Base-by-base conservation (phyloP, 163 green algal species). In the Chloromonas sp. region DNA sequence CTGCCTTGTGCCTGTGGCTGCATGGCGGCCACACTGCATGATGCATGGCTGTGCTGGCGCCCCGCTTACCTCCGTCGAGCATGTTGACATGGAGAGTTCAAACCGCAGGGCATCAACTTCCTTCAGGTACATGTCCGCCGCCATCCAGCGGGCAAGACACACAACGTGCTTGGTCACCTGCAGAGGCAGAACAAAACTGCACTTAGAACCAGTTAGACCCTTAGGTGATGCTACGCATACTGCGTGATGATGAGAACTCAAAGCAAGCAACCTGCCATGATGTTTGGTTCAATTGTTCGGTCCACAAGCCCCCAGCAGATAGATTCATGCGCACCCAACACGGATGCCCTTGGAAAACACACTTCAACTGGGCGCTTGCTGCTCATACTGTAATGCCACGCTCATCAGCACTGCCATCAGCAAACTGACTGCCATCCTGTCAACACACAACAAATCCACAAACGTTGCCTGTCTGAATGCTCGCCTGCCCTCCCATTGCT, bases 21-120 rank as follows among this genome's bases (percentile, higher is more conserved):
- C 11, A 11, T 8, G 66, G 8, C 11, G 8, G 5, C 8, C 11
- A 76, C 66, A 76, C 11, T 8, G 11, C 66, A 76, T 76, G 8
- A 76, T 76, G 66, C 66, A 76, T 76, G 8, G 66, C 66, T 76
- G 11, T 76, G 66, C 66, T 11, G 8, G 8, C 5, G 66, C 66
- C 66, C 5, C 11, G 1, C 79, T 14, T 36, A 83, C 79, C 81
- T 85, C 80, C 0, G 95, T 89, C 62, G 71, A 94, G 87, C 94
- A 97, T 71, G 96, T 90, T 87, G 83, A 95, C 96, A 98, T 98
- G 84, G 93, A 97, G 84, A 98, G 91, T 93, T 98, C 96, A 88
- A 98, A 98, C 61, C 96, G 91, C 85, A 98, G 92, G 0, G 93
- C 89, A 70, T 98, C 95, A n/a, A 99, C 66, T 87, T 98, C 95